phyloP scores from a whole-genome alignment of 768 basidiomycete genomes.

The Auriscalpium orientale region DNA sequence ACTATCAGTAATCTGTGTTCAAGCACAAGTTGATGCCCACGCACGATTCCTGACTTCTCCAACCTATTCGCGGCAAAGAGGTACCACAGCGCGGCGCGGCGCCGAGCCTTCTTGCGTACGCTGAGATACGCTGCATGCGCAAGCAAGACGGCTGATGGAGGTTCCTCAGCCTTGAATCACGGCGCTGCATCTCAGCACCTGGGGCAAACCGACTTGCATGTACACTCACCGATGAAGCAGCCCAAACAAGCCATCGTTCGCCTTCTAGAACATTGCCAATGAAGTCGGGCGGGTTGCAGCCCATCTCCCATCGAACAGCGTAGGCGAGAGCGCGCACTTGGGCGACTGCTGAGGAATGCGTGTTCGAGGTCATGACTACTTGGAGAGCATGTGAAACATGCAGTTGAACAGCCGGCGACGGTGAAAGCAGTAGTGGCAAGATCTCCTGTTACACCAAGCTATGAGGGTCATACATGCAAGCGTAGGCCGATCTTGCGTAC shows the following conservation, averaged over 20 bases:
- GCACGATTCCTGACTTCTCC: conserved; percentile 79
- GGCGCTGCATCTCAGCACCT: background rate
- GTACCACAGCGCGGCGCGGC: conserved; percentile 77
- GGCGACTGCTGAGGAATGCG: conserved; percentile 50
- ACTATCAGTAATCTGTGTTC: background rate
- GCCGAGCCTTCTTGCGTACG: conserved; percentile 41
- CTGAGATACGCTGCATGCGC: conserved; percentile 76
- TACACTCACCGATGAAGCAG: conserved; percentile 65
- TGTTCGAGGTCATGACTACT: conserved; percentile 32
- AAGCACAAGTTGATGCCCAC: conserved; percentile 23
- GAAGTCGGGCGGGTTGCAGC: conserved; percentile 53
- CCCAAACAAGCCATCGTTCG: conserved; percentile 82
- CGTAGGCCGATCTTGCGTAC: conserved; percentile 37
- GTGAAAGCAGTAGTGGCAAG: conserved; percentile 61
- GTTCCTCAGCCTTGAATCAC: conserved; percentile 66
- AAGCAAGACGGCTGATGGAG: conserved; percentile 68
- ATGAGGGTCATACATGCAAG: conserved; percentile 2
- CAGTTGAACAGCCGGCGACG: conserved; percentile 51
- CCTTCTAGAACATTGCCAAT: conserved; percentile 53
- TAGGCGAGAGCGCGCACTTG: conserved; percentile 63
- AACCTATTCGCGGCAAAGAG: conserved; percentile 65
- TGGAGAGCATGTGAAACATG: conserved; percentile 59
- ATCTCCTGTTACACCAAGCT: conserved; percentile 53
- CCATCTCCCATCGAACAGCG: conserved; percentile 73
- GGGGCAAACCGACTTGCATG: too few relatives aligned